phyloP scores from a whole-genome alignment of 345 rosid species.

The Firmiana major region DNA sequence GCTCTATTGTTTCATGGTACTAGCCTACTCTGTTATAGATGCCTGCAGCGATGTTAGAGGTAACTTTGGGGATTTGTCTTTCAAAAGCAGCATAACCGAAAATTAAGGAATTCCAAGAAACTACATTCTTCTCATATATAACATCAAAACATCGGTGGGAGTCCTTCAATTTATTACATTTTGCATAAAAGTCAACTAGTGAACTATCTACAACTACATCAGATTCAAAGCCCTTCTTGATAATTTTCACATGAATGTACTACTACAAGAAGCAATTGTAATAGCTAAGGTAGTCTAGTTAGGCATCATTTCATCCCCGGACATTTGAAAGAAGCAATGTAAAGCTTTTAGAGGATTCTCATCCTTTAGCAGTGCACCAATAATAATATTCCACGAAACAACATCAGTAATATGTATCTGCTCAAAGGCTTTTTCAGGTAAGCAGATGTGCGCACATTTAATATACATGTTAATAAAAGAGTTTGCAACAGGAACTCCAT shows the following conservation, averaged over 20 bases:
- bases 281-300: slow-evolving; percentile 52
- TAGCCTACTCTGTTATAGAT: no score
- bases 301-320: slow-evolving; percentile 33
- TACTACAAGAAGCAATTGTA: slow-evolving; percentile 46
- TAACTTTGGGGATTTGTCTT: no score
- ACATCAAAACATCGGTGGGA: slow-evolving; percentile 53
- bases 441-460: slow-evolving; percentile 37
- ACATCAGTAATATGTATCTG: slow-evolving; percentile 36
- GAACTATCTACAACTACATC: slow-evolving; percentile 63
- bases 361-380: slow-evolving; percentile 48
- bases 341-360: slow-evolving; percentile 47
- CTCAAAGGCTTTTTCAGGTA: slow-evolving; percentile 50
- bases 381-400: slow-evolving; percentile 74
- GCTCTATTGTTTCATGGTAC: no score
- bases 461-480: slow-evolving; percentile 61
- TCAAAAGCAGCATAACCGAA: no score
- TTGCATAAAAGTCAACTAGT: slow-evolving; percentile 67
- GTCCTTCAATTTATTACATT: slow-evolving; percentile 50
- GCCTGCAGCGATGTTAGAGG: no score
- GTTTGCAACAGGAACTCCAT: slow-evolving; percentile 42
- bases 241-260: slow-evolving; percentile 48
- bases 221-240: slow-evolving; percentile 41
- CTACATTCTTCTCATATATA: slow-evolving; percentile 42
- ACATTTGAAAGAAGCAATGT: slow-evolving; percentile 42
- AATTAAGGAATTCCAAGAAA: no score